phyloP scores from a whole-genome alignment of 345 rosid species.

The Stellera chamaejasme region DNA sequence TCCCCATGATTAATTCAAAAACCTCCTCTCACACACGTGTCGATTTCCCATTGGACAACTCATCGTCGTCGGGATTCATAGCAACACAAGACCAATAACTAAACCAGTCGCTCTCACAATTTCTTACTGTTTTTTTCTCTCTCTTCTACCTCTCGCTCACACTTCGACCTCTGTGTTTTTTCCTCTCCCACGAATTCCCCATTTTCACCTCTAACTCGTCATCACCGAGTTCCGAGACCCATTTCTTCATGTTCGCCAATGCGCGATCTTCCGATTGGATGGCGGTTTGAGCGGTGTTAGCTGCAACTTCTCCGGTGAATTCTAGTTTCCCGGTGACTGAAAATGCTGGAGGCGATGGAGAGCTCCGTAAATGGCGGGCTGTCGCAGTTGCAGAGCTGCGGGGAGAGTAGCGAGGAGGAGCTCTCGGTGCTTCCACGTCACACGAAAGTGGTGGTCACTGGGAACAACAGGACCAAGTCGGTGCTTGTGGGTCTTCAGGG shows the following conservation, averaged over 20 bases:
- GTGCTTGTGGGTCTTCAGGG: constrained; percentile 95
- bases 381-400: constrained; percentile 68
- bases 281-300: constrained; percentile 17
- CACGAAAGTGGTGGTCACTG: constrained; percentile 91
- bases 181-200: constrained; percentile 27
- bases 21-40: constrained; percentile 41
- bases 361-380: constrained; percentile 67
- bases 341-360: constrained; percentile 64
- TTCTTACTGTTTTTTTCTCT: constrained; percentile 20
- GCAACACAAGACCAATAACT: constrained; percentile 32
- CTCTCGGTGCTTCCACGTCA: constrained; percentile 88
- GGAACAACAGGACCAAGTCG: constrained; percentile 96
- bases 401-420: constrained; percentile 87
- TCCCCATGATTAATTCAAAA: constrained; percentile 21
- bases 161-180: constrained; percentile 31
- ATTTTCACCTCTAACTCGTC: constrained; percentile 18
- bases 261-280: constrained; percentile 38
- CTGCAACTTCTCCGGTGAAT: constrained; percentile 10
- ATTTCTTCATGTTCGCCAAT: constrained; percentile 36
- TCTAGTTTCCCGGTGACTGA: constrained; percentile 4
- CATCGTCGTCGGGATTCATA: constrained; percentile 39
- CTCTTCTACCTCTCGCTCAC: constrained; percentile 16
- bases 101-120: constrained; percentile 36
- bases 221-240: constrained; percentile 16
- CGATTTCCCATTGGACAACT: constrained; percentile 16